phyloP scores from a whole-genome alignment of 345 rosid species.

The Viola odorata region DNA sequence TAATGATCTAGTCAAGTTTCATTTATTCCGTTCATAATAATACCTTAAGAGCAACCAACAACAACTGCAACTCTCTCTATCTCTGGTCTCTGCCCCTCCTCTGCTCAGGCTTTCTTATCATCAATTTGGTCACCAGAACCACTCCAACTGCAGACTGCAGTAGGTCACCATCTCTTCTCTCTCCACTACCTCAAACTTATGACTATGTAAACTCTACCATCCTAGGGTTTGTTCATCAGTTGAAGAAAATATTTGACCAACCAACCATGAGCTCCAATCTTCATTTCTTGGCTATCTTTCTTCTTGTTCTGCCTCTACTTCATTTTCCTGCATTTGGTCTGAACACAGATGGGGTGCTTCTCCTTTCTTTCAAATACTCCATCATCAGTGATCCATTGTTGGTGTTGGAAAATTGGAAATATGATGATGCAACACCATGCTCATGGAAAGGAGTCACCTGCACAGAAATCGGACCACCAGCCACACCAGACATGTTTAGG shows the following conservation, averaged over 20 bases:
- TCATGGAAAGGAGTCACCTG: slow-evolving; percentile 70
- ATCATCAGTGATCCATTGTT: slow-evolving; percentile 59
- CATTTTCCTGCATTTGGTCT: slow-evolving; percentile 38
- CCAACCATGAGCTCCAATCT: slow-evolving; percentile 31
- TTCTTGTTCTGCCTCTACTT: slow-evolving; percentile 17
- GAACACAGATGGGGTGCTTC: slow-evolving; percentile 48
- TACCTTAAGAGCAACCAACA: no score
- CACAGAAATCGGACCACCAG: slow-evolving; percentile 31
- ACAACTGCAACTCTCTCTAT: slow-evolving; percentile 11
- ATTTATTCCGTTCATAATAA: neutral
- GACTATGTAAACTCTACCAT: neutral
- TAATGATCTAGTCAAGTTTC: neutral
- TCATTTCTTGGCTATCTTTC: slow-evolving; percentile 19
- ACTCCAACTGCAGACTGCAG: slow-evolving; percentile 43
- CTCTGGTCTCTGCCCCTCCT: slow-evolving; percentile 6
- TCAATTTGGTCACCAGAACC: slow-evolving; percentile 66
- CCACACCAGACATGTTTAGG: slow-evolving; percentile 46
- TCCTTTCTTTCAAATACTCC: slow-evolving; percentile 69
- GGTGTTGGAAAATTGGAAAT: slow-evolving; percentile 55
- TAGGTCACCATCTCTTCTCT: slow-evolving; percentile 50
- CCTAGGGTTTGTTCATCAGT: neutral
- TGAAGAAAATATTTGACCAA: neutral
- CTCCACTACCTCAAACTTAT: neutral
- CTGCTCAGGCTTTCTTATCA: slow-evolving; percentile 16
- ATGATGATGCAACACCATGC: slow-evolving; percentile 60